Percentiles rank a stretch among this genome's conserved stretches.
Evolutionary conservation across 441 rosid genomes (phyloP).

Genomic region (Corymbia calophylla): DNA sequence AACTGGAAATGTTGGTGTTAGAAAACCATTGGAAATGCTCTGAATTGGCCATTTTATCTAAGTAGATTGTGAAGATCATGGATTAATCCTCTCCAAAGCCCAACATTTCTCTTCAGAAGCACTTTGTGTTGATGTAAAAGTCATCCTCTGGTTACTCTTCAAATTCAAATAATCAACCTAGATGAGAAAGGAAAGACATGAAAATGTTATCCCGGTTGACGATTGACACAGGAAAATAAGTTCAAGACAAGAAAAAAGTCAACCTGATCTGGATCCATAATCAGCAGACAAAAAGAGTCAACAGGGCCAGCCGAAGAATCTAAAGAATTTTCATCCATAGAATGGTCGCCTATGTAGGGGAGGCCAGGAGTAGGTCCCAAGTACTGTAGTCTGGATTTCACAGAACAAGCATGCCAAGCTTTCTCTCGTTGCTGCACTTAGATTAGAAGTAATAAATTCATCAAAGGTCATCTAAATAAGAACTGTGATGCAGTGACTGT

Average conservation of each 20-base stretch:
- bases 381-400: conserved; percentile 57
- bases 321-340: conserved; percentile 19
- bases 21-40: background rate
- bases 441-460: background rate
- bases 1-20: background rate
- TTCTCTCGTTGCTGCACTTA: conserved; percentile 63
- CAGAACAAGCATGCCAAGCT: conserved; percentile 69
- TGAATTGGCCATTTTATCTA: background rate
- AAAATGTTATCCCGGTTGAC: background rate
- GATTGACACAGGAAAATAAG: background rate
- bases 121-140: conserved; percentile 29
- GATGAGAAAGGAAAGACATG: background rate
- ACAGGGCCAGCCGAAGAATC: conserved; percentile 70
- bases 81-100: conserved; percentile 57
- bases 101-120: conserved; percentile 41
- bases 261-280: conserved; percentile 84
- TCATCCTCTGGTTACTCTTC: conserved; percentile 64
- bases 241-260: background rate
- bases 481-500: background rate
- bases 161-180: conserved; percentile 89
- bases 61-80: conserved; percentile 10
- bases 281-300: conserved; percentile 49
- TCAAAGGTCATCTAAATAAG: background rate
- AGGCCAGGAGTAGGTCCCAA: conserved; percentile 57
- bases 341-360: conserved; percentile 40